phyloP scores from a whole-genome alignment of 768 basidiomycete species.

The Coprinopsis strossmayeri region DNA sequence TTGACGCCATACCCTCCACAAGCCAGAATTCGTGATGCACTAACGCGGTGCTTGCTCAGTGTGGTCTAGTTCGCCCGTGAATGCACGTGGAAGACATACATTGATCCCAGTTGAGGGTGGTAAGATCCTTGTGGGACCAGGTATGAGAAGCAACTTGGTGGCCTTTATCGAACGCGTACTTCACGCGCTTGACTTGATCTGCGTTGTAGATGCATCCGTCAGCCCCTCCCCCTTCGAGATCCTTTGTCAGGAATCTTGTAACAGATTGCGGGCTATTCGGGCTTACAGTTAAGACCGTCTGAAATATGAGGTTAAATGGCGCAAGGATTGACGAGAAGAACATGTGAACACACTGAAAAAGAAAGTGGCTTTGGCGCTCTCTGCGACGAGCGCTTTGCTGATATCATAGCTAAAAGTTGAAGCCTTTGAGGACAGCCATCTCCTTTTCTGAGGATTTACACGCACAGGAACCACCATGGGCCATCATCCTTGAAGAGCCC shows the following conservation, averaged over 20 bases:
- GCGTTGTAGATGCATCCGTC: constrained; percentile 26
- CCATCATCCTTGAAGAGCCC: constrained; percentile 19
- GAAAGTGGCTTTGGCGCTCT: constrained; percentile 26
- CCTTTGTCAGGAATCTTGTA: constrained; percentile 21
- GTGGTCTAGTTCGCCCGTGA: constrained; percentile 8
- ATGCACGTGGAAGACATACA: constrained; percentile 11
- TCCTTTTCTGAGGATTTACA: not conserved
- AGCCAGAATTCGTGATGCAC: constrained; percentile 18
- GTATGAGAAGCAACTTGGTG: constrained; percentile 36
- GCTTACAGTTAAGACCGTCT: constrained; percentile 11
- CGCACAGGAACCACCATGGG: constrained; percentile 15
- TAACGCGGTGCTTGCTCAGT: constrained; percentile 6
- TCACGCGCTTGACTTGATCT: constrained; percentile 19
- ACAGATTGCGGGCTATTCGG: constrained; percentile 24
- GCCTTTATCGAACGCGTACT: constrained; percentile 25
- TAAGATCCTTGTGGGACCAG: constrained; percentile 29
- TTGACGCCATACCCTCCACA: constrained; percentile 18
- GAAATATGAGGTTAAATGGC: not conserved
- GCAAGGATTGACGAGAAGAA: not conserved
- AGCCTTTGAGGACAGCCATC: not conserved
- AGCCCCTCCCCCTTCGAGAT: too few species aligned
- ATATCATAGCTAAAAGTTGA: constrained; percentile 13
- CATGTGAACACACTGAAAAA: constrained; percentile 20
- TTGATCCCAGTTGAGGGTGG: constrained; percentile 16
- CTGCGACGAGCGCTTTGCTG: constrained; percentile 13